A percentile compares a stretch with the other conserved stretches of the same genome.
Conservation (phyloP, 805 yeast genomes). For the Spathaspora girioi region DNA sequence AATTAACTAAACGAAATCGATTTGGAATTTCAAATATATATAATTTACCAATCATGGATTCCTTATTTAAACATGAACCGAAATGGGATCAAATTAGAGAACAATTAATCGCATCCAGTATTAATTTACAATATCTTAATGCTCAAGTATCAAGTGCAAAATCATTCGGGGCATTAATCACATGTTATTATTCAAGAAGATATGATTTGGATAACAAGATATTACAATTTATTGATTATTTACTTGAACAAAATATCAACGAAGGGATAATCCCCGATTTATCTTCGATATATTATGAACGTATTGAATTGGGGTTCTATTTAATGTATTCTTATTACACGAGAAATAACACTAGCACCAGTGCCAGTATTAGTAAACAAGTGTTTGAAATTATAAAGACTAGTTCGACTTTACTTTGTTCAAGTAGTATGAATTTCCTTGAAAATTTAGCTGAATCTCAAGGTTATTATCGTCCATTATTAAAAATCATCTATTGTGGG, state of each 20-base stretch:
- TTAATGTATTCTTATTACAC: slow-evolving; percentile 39
- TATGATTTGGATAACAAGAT: slow-evolving; percentile 23
- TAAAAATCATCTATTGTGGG: slow-evolving; percentile 53
- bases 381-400: slow-evolving; percentile 41
- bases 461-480: slow-evolving; percentile 54
- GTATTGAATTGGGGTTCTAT: slow-evolving; percentile 66
- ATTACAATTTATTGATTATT: slow-evolving; percentile 36
- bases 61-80: slow-evolving; percentile 44
- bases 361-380: slow-evolving; percentile 24
- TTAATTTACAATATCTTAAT: slow-evolving; percentile 58
- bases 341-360: slow-evolving; percentile 10
- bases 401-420: slow-evolving; percentile 43
- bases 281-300: slow-evolving; percentile 53
- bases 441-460: slow-evolving; percentile 34
- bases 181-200: slow-evolving; percentile 56
- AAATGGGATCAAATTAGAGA: slow-evolving; percentile 42
- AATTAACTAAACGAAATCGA: slow-evolving; percentile 42
- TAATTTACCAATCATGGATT: slow-evolving; percentile 61
- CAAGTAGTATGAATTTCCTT: slow-evolving; percentile 48
- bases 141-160: slow-evolving; percentile 69
- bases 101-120: slow-evolving; percentile 54
- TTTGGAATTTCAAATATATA: slow-evolving; percentile 55
- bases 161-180: slow-evolving; percentile 73
- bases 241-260: slow-evolving; percentile 49
- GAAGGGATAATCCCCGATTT: slow-evolving; percentile 50